Evolutionary conservation across 331 rosid genomes (phyloP).

Genomic region (Acacia pycnantha): DNA sequence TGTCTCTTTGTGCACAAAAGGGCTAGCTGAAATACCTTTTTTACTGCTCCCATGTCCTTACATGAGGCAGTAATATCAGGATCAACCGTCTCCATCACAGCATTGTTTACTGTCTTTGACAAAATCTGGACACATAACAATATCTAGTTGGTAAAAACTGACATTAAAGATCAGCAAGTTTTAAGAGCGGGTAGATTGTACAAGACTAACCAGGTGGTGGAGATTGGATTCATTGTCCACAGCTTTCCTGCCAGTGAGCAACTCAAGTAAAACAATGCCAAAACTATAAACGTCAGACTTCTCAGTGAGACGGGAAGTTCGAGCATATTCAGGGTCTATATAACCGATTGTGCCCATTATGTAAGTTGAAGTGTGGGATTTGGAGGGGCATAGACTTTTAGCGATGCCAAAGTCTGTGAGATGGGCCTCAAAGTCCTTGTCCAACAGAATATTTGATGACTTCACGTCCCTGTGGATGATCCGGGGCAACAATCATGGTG

Average conservation of each 20-base stretch:
- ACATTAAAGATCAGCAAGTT: not conserved
- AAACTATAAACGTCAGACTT: constrained; percentile 96
- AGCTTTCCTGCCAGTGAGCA: constrained; percentile 95
- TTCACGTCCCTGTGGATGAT: constrained; percentile 97
- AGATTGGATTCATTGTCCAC: constrained; percentile 95
- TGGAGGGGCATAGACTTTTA: constrained; percentile 77
- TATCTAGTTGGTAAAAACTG: not conserved
- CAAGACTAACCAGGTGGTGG: constrained; percentile 73
- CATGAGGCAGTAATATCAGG: constrained; percentile 79
- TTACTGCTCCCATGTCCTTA: constrained; percentile 80
- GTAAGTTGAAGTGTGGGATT: constrained; percentile 81
- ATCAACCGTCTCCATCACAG: constrained; percentile 95
- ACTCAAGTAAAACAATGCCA: constrained; percentile 89
- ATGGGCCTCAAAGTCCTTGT: constrained; percentile 94
- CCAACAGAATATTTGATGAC: constrained; percentile 85
- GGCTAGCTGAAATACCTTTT: constrained; percentile 89
- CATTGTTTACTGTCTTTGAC: constrained; percentile 83
- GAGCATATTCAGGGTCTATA: constrained; percentile 96
- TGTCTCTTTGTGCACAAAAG: constrained; percentile 91
- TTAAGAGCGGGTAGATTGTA: not conserved
- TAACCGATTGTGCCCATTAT: constrained; percentile 98
- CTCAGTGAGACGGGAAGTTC: constrained; percentile 96
- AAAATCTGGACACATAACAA: constrained; percentile 52
- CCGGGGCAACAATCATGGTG: constrained; percentile 95
- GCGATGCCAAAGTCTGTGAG: constrained; percentile 97